Percentiles rank a stretch among this genome's conserved stretches.
Evolutionary conservation across 2,329 filamentous ascomycete species (phyloP).

Genomic region (Aurifilum marmelostoma): DNA sequence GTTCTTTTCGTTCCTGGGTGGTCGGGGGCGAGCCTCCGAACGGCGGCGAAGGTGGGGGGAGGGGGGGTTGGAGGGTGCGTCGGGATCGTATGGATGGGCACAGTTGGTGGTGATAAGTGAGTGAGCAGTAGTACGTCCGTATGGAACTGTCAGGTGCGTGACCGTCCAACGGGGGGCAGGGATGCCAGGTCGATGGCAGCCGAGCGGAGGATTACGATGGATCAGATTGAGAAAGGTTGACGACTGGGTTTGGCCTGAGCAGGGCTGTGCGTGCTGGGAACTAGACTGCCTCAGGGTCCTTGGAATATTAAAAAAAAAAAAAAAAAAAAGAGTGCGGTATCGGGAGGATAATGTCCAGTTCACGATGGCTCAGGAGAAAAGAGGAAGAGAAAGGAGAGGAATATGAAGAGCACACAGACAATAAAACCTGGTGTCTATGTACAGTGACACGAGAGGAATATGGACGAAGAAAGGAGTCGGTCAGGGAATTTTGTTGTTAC

Average conservation of each 20-base stretch:
- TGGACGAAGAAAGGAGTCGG: neutral
- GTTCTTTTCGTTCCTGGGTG: neutral
- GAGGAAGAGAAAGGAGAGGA: neutral
- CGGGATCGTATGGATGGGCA: neutral
- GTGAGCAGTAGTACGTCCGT: neutral
- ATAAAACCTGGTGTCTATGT: neutral
- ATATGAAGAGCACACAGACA: neutral
- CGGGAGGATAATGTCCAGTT: neutral
- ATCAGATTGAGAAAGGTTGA: neutral
- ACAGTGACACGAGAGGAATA: neutral
- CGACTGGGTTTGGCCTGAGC: neutral
- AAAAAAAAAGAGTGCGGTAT: neutral
- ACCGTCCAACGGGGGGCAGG: constrained; percentile 25
- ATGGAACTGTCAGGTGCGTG: constrained; percentile 5
- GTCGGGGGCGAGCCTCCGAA: constrained; percentile 10
- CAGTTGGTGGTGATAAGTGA: constrained; percentile 7
- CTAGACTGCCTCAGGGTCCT: neutral
- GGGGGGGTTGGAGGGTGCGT: neutral
- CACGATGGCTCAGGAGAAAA: neutral
- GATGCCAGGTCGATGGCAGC: constrained; percentile 12
- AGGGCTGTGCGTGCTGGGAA: neutral
- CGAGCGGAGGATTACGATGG: constrained; percentile 4
- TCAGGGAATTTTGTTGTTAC: neutral
- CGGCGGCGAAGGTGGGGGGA: neutral
- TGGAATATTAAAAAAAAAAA: neutral